Conservation (phyloP, 2,329 filamentous ascomycete species). For the Diaporthe helianthi region DNA sequence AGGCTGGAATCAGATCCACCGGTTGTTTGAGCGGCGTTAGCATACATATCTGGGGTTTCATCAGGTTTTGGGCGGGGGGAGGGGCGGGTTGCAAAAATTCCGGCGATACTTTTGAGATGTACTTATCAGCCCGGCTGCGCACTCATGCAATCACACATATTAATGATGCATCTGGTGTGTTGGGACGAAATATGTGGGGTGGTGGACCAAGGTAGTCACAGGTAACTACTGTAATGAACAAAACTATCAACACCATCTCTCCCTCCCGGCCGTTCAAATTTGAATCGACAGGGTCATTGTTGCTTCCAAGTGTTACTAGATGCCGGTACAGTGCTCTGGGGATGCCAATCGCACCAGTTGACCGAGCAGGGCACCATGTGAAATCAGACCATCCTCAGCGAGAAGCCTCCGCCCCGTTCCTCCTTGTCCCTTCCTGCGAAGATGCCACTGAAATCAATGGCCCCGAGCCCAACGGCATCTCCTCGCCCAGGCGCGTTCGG, state of each 20-base stretch:
- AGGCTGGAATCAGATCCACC: constrained; percentile 13
- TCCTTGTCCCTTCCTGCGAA: constrained; percentile 72
- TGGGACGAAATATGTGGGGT: not conserved
- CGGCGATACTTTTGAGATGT: constrained; percentile 4
- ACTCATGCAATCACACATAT: constrained; percentile 3
- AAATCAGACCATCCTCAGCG: constrained; percentile 64
- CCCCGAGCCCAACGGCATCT: constrained; percentile 64
- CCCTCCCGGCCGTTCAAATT: not conserved
- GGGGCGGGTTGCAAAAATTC: constrained; percentile 8
- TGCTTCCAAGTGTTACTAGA: not conserved
- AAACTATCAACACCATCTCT: constrained; percentile 19
- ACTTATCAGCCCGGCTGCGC: constrained; percentile 18
- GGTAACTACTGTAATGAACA: constrained; percentile 24
- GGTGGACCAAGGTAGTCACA: constrained; percentile 19
- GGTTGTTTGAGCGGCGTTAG: constrained; percentile 30
- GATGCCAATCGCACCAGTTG: not conserved
- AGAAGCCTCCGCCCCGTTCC: constrained; percentile 70
- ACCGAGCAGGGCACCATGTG: not conserved
- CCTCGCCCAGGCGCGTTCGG: constrained; percentile 86
- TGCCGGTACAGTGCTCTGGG: no score
- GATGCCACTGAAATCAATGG: constrained; percentile 73
- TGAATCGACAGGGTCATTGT: not conserved
- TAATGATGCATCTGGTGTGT: constrained; percentile 31
- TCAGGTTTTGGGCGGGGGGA: constrained; percentile 2
- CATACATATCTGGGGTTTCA: constrained; percentile 16